Conservation (phyloP, 129 eudicot genomes). For the Silybum marianum region DNA sequence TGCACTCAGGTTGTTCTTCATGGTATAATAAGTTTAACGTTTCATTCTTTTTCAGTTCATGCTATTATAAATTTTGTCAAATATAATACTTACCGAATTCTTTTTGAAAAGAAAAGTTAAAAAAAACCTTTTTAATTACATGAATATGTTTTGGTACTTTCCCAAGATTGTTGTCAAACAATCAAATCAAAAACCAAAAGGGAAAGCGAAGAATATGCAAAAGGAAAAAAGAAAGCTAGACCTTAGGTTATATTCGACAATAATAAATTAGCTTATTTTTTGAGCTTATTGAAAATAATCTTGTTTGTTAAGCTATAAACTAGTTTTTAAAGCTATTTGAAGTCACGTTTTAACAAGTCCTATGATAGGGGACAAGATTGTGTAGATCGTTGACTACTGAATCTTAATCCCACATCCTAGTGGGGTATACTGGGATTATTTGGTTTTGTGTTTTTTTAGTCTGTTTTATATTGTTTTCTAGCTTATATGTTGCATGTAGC, state of each 20-base stretch:
- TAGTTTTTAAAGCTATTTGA: neutral
- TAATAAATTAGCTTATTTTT: no score
- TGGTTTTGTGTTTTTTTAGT: neutral
- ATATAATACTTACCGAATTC: neutral
- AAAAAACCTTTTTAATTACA: neutral
- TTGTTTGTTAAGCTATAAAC: no score
- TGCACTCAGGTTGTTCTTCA: conserved; percentile 70
- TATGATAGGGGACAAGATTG: neutral
- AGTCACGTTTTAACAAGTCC: neutral
- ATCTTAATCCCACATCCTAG: neutral
- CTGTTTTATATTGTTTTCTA: neutral
- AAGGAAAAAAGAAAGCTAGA: no score
- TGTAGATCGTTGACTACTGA: no score
- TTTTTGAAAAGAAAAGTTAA: no score
- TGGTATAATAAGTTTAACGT: conserved; percentile 21
- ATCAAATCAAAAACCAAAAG: neutral
- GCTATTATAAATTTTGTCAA: neutral
- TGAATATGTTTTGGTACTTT: neutral
- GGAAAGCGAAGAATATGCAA: neutral
- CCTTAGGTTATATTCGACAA: neutral
- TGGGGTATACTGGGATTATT: neutral
- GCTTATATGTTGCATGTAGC: neutral
- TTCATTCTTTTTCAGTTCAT: neutral
- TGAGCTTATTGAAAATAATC: no score
- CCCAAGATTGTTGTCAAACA: neutral